Conservation (phyloP, 2,329 filamentous ascomycete genomes). For the Fusarium tjaetaba region DNA sequence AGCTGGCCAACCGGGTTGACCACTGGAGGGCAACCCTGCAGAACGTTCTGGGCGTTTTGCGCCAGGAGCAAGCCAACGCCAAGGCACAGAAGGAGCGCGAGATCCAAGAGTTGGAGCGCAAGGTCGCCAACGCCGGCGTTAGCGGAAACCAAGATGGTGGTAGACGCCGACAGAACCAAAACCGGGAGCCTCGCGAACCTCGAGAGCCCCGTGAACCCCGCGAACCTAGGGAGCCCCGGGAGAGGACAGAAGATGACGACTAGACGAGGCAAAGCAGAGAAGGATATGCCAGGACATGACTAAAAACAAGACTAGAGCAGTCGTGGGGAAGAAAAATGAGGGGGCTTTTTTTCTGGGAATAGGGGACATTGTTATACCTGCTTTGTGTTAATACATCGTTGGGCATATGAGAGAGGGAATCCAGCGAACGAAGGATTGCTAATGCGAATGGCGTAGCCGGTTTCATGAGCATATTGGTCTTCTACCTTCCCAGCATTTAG, state of each 20-base stretch:
- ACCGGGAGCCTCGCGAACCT: slow-evolving; percentile 27
- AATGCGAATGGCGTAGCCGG: slow-evolving; percentile 53
- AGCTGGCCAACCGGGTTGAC: slow-evolving; percentile 89
- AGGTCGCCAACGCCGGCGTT: slow-evolving; percentile 60
- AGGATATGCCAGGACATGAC: slow-evolving; percentile 21
- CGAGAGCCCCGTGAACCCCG: slow-evolving; percentile 23
- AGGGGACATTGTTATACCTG: slow-evolving; percentile 41
- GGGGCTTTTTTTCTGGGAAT: slow-evolving; percentile 34
- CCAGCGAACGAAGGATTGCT: slow-evolving; percentile 47
- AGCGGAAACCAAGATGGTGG: slow-evolving; percentile 47
- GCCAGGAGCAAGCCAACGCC: slow-evolving; percentile 82
- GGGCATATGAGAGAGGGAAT: slow-evolving; percentile 39
- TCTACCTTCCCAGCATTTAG: slow-evolving; percentile 40
- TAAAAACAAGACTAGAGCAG: slow-evolving; percentile 33
- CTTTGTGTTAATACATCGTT: slow-evolving; percentile 50
- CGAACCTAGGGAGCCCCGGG: slow-evolving; percentile 41
- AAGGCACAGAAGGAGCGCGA: slow-evolving; percentile 82
- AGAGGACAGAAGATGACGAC: slow-evolving; percentile 67
- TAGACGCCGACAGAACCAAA: slow-evolving; percentile 48
- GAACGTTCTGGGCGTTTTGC: slow-evolving; percentile 80
- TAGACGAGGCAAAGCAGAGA: slow-evolving; percentile 47
- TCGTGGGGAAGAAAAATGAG: slow-evolving; percentile 26
- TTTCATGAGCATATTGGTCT: slow-evolving; percentile 48
- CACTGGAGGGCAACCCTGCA: slow-evolving; percentile 88
- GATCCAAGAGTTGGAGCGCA: slow-evolving; percentile 75